Percentiles rank a stretch among this genome's conserved stretches.
Conservation (phyloP, 2,329 filamentous ascomycete species). For the Cytospora chrysosperma region DNA sequence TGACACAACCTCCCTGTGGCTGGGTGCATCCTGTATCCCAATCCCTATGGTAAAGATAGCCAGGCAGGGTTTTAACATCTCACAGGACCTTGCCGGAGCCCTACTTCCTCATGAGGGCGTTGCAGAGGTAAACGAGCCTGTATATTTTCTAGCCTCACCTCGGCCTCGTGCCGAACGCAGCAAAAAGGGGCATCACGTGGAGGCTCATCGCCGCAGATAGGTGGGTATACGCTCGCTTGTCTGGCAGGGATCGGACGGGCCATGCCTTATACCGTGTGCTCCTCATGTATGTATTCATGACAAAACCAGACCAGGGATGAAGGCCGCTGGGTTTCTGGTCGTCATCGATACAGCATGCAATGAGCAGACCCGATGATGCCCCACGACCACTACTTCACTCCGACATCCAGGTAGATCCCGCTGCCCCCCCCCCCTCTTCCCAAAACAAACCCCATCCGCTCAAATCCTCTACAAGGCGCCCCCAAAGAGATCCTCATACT, state of each 20-base stretch:
- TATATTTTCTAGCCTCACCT: not conserved
- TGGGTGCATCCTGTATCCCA: not conserved
- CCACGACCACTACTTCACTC: not conserved
- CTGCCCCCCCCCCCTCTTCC: not conserved
- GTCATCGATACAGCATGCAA: not conserved
- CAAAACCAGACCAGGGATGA: not conserved
- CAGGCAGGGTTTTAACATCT: too few relatives aligned
- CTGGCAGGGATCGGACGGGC: not conserved
- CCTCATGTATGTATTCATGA: not conserved
- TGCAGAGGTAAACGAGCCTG: not conserved
- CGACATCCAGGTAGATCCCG: not conserved
- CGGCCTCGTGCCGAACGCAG: not conserved
- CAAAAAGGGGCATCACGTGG: not conserved
- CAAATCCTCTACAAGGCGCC: constrained; percentile 16
- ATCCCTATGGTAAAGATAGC: too few relatives aligned
- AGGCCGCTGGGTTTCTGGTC: too few relatives aligned
- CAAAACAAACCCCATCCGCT: not conserved
- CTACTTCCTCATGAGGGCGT: not conserved
- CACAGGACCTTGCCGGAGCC: not conserved
- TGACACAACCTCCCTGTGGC: not conserved
- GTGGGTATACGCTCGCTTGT: not conserved
- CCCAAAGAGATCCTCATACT: constrained; percentile 24
- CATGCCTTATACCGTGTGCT: not conserved
- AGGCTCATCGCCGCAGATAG: not conserved
- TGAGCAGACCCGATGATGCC: not conserved